A percentile compares a stretch with the other conserved stretches of the same genome.
These are phyloP conservation scores for Fusarium miscanthi DNA, from an alignment of 2,329 filamentous ascomycete genomes.

Conservation along the genomic window DNA sequence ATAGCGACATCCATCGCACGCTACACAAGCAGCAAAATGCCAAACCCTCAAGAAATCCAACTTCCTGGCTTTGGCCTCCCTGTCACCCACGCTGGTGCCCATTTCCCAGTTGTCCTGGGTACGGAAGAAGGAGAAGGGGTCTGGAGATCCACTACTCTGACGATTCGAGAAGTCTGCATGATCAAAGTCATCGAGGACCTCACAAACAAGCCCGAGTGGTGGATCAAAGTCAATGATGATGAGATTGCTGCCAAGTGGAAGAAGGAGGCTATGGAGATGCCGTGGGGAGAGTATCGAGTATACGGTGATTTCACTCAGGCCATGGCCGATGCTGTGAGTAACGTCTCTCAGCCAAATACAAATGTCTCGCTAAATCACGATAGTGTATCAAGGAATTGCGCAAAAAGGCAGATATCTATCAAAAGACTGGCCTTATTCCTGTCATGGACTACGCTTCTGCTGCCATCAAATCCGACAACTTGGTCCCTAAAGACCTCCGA, in stretches of 20 bases:
- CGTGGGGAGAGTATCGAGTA: constrained; percentile 43
- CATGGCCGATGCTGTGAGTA: constrained; percentile 48
- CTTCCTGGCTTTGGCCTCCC: constrained; percentile 47
- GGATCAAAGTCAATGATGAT: constrained; percentile 46
- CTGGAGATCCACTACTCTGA: constrained; percentile 45
- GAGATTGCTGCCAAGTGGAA: constrained; percentile 46
- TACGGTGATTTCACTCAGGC: constrained; percentile 44
- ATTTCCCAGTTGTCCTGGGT: constrained; percentile 40
- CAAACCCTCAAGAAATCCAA: neutral
- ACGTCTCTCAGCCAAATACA: neutral
- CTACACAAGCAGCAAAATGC: neutral
- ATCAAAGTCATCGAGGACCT: constrained; percentile 48
- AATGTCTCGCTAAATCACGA: neutral
- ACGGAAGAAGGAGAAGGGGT: neutral
- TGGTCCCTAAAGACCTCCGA: constrained; percentile 41
- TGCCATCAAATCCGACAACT: constrained; percentile 52
- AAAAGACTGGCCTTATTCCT: constrained; percentile 49
- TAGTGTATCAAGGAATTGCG: constrained; percentile 51
- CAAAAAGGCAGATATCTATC: constrained; percentile 49
- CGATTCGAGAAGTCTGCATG: constrained; percentile 49
- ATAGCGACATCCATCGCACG: neutral
- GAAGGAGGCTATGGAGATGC: constrained; percentile 45
- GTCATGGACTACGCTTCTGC: constrained; percentile 48
- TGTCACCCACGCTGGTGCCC: constrained; percentile 4
- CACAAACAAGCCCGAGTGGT: constrained; percentile 52